Evolutionary conservation across 768 basidiomycete genomes (phyloP), one percentile per base, ranked within the genome.

Genomic region (Kwoniella mangroviensis): DNA sequence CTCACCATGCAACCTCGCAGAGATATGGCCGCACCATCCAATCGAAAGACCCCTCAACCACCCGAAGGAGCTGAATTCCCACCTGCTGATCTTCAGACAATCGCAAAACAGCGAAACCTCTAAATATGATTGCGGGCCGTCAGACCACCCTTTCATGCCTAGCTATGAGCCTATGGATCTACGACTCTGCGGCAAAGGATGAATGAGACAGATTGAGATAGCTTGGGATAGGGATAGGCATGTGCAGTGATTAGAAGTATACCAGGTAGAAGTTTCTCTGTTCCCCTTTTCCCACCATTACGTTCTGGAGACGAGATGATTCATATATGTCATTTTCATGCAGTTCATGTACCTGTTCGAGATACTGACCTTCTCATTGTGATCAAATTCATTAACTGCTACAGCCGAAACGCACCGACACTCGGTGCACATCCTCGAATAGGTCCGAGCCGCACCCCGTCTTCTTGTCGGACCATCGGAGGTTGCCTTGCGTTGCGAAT

Each of bases 1-100:
- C 12, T 9, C 21, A 19, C 3, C 17, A 11, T 28, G 15, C 24
- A 17, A 13, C 21, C 57, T 11, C 42, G 17, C 75, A 98, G 95
- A 85, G 94, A 97, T 83, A 98, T 99, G 97, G 94, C 90, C 2
- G 88, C 91, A 58, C 89, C 91, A 79, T 88, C 88, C 71, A 99
- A 98, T 83, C 86, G 94, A 75, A 98, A 98, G 85, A 87, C 95
- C 45, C 92, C 94, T 42, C 97, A 99, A 84, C 97, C 97, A 2
- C 88, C 91, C 19, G 97, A 99, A 81, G 94, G 94, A 1, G 74
- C 83, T 59, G 84, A 83, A 65, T 86, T 81, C 79, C 80, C 82
- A 1, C 78, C 80, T 3, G 45, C 75, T 40, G 80, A 83, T 51
- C 68, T 83, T 19, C 54, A 77, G 12, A 56, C 63, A 1, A 65